phyloP scores from a whole-genome alignment of 805 yeast genomes.

The Clavispora carvajalis region DNA sequence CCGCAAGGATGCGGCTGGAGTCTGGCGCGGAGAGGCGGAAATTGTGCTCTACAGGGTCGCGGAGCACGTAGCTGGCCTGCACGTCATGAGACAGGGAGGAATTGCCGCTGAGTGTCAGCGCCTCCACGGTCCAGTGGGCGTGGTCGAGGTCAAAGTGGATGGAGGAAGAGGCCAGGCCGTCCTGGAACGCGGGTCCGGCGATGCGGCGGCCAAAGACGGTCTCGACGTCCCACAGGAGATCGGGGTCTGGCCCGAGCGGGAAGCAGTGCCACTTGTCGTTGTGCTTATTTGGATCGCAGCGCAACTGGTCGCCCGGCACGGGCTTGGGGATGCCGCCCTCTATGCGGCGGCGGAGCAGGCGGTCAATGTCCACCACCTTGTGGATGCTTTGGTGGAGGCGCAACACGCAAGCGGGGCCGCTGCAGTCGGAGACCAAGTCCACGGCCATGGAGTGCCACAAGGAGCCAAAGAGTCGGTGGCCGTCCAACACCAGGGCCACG shows the following conservation, averaged over 20 bases:
- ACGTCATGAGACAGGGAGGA: slow-evolving; percentile 3
- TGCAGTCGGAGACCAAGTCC: slow-evolving; percentile 62
- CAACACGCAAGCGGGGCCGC: slow-evolving; percentile 39
- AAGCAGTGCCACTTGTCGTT: slow-evolving; percentile 67
- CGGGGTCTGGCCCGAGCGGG: slow-evolving; percentile 55
- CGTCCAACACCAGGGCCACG: slow-evolving; percentile 75
- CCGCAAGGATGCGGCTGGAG: slow-evolving; percentile 36
- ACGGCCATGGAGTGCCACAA: slow-evolving; percentile 93
- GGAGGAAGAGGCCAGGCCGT: slow-evolving; percentile 33
- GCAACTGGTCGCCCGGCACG: slow-evolving; percentile 56
- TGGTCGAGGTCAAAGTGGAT: slow-evolving; percentile 41
- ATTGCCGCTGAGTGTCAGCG: slow-evolving; percentile 14
- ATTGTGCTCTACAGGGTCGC: slow-evolving; percentile 24
- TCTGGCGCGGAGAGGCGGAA: slow-evolving; percentile 40
- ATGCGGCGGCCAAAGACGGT: slow-evolving; percentile 68
- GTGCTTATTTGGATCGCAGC: slow-evolving; percentile 66
- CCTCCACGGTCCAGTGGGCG: slow-evolving; percentile 43
- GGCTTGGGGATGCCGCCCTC: slow-evolving; percentile 79
- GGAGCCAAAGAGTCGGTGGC: slow-evolving; percentile 85
- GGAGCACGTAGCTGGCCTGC: slow-evolving; percentile 8
- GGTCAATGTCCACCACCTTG: slow-evolving; percentile 65
- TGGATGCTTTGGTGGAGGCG: slow-evolving; percentile 63
- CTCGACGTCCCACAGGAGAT: slow-evolving; percentile 47
- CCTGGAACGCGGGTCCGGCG: slow-evolving; percentile 58
- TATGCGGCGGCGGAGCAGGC: slow-evolving; percentile 54